Evolutionary conservation across 306 rosid genomes (phyloP).

Genomic region (Pyrus betulifolia): DNA sequence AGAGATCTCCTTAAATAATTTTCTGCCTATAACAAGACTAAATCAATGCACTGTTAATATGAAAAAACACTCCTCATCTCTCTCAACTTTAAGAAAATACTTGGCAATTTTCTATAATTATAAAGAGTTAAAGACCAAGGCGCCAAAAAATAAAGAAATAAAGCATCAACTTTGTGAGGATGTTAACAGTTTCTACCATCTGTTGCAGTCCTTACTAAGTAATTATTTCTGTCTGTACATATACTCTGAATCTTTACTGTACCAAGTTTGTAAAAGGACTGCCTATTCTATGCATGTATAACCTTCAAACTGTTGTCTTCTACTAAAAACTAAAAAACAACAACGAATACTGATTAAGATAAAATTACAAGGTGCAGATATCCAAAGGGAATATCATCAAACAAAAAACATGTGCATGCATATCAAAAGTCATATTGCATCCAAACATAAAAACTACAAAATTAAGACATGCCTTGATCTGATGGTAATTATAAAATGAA

Average conservation of each 20-base stretch:
- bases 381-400: not conserved
- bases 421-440: not conserved
- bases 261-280: not conserved
- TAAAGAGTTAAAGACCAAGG: not conserved
- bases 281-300: not conserved
- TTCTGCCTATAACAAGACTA: not conserved
- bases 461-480: not conserved
- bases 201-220: not conserved
- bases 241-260: not conserved
- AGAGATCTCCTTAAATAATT: not conserved
- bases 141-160: not conserved
- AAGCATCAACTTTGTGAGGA: not conserved
- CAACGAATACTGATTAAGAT: not conserved
- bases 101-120: not conserved
- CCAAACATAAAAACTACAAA: not conserved
- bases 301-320: not conserved
- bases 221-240: not conserved
- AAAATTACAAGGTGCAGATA: not conserved
- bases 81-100: not conserved
- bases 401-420: not conserved
- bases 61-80: not conserved
- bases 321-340: not conserved
- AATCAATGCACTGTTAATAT: not conserved
- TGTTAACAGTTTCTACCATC: not conserved
- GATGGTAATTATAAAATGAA: conserved; percentile 13